Evolutionary conservation across 345 rosid species (phyloP), one percentile per base, ranked within the genome.

Genomic region (Eucalyptus curtisii): DNA sequence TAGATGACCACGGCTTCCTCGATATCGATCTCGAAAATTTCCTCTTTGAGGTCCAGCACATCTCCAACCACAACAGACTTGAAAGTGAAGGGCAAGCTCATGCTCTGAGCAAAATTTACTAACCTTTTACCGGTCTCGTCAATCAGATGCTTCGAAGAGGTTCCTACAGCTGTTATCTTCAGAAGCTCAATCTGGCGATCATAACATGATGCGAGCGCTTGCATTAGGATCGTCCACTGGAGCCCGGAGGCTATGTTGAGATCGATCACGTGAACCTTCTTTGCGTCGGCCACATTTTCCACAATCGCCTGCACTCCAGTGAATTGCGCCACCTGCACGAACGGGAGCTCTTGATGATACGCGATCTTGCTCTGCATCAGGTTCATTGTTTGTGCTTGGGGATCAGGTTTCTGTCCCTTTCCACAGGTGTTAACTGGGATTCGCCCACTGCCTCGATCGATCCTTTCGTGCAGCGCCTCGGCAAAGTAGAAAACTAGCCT

Each of bases 201-300:
- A 7, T 68, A 68, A 59, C 90, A 88, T 45, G 92, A 86, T 17
- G 90, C 89, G 24, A 94, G 93, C 88, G 97, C 94, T 89, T 94
- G 94, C 93, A 94, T 92, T 87, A 95, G 88, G 37, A 90, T 33
- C 5, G 92, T 89, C 92, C 95, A 94, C 20, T 93, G 95, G 64
- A 79, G 49, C 15, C 97, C 95, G 33, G 25, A 64, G 76, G 80
- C 80, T 81, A 95, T 91, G 59, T 14, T 86, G 17, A 94, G 86
- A 89, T 93, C 93, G 27, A 94, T 90, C 10, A 93, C 37, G 68
- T 95, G 97, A 89, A 94, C 84, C 88, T 42, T 92, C 86, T 88
- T 94, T 44, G 94, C 90, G 30, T 89, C 89, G 5, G 89, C 89
- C 88, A 94, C 92, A 27, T 89, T 91, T 66, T 95, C 95, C 8